These are phyloP conservation scores for Aspergillus japonicus DNA, from an alignment of 2,329 filamentous ascomycete species.

Conservation along the genomic window DNA sequence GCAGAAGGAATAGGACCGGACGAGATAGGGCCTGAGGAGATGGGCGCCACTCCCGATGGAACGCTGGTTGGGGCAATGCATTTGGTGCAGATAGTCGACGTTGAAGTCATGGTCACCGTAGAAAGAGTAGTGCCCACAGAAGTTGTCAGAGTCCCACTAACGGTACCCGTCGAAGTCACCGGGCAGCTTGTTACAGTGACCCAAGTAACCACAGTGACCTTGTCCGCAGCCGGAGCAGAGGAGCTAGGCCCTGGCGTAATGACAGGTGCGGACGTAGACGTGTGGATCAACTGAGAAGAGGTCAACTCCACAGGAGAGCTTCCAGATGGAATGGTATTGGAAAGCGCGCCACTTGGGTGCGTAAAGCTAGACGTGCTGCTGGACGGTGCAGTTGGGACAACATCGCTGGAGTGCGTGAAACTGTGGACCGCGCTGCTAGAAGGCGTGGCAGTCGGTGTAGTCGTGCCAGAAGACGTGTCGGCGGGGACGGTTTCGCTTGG, in stretches of 20 bases:
- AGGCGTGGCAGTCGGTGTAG: background rate
- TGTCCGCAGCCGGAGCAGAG: constrained; percentile 16
- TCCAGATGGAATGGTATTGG: constrained; percentile 7
- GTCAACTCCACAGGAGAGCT: constrained; percentile 18
- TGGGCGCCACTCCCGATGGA: constrained; percentile 15
- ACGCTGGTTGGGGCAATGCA: constrained; percentile 7
- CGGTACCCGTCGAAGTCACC: constrained; percentile 36
- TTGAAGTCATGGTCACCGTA: constrained; percentile 39
- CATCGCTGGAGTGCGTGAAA: background rate
- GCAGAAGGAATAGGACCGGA: background rate
- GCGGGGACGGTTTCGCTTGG: background rate
- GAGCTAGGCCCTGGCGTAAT: constrained; percentile 7
- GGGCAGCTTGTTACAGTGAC: constrained; percentile 33
- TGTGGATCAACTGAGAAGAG: constrained; percentile 5
- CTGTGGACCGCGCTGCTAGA: background rate
- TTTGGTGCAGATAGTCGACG: constrained; percentile 27
- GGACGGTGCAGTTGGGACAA: background rate
- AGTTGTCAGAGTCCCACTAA: constrained; percentile 51
- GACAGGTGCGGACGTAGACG: constrained; percentile 12
- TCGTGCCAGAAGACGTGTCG: background rate
- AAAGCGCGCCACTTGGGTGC: background rate
- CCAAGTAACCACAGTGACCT: constrained; percentile 29
- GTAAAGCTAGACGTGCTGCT: background rate
- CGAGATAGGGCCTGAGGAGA: constrained; percentile 1
- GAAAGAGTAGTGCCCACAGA: constrained; percentile 58